Conservation (phyloP, 2,329 filamentous ascomycete genomes). For the Pseudogymnoascus sp. region DNA sequence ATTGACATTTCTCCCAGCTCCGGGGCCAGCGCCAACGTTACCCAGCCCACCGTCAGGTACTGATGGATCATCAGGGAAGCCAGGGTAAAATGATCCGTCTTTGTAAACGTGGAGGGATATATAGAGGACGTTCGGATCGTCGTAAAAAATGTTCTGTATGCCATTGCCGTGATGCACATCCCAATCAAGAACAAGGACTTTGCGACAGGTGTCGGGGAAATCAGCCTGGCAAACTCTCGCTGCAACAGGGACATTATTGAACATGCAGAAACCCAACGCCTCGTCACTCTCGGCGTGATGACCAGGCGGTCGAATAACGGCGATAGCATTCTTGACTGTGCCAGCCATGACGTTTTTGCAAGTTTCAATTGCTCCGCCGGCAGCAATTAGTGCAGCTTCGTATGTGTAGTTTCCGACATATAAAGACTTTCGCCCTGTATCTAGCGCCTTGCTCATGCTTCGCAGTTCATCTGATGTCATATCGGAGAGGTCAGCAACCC, state of each 20-base stretch:
- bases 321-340: conserved; percentile 87
- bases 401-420: conserved; percentile 80
- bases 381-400: conserved; percentile 73
- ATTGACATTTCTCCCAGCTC: conserved; percentile 57
- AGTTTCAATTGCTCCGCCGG: conserved; percentile 90
- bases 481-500: conserved; percentile 56
- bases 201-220: conserved; percentile 73
- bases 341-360: conserved; percentile 83
- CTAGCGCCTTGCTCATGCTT: conserved; percentile 53
- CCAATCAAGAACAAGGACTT: conserved; percentile 91
- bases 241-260: conserved; percentile 95
- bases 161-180: conserved; percentile 80
- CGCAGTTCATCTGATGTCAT: conserved; percentile 60
- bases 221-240: conserved; percentile 79
- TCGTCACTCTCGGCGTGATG: conserved; percentile 86
- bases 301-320: conserved; percentile 87
- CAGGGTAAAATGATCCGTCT: conserved; percentile 79
- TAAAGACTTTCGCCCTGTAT: conserved; percentile 64
- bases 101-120: conserved; percentile 89
- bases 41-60: conserved; percentile 55
- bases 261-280: conserved; percentile 92
- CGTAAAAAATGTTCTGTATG: conserved; percentile 91
- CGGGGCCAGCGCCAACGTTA: conserved; percentile 48
- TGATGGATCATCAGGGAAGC: conserved; percentile 49
- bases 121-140: conserved; percentile 90